Conservation (phyloP, 257 asterid species). For the Echites panduratus region DNA sequence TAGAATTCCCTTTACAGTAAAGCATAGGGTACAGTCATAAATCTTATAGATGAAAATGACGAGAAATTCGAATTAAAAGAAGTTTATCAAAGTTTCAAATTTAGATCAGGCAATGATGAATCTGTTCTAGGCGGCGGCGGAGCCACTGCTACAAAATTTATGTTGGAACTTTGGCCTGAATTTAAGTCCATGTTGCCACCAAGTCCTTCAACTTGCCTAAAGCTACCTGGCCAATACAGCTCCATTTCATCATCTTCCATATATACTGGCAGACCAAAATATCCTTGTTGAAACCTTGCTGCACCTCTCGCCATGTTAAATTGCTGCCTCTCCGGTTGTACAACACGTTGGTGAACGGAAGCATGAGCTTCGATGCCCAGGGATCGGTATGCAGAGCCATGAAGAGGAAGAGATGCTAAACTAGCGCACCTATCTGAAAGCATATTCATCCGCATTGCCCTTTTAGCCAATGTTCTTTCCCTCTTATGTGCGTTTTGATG, state of each 20-base stretch:
- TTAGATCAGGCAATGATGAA: conserved; percentile 66
- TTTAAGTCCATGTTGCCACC: conserved; percentile 22
- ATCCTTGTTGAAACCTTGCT: conserved; percentile 63
- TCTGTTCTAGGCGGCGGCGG: conserved; percentile 44
- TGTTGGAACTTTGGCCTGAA: conserved; percentile 37
- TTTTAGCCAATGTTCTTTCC: conserved; percentile 76
- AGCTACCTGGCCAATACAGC: conserved; percentile 85
- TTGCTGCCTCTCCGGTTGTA: conserved; percentile 34
- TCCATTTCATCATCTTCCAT: conserved; percentile 60
- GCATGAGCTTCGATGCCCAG: conserved; percentile 80
- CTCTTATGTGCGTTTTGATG: conserved; percentile 96
- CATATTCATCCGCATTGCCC: conserved; percentile 89
- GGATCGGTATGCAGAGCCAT: conserved; percentile 63
- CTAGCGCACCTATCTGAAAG: conserved; percentile 74
- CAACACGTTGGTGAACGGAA: conserved; percentile 46
- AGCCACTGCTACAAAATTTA: conserved; percentile 35
- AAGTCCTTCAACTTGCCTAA: conserved; percentile 53
- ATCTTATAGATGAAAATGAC: not conserved
- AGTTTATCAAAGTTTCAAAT: conserved; percentile 45
- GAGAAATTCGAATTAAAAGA: not conserved
- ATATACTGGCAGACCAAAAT: conserved; percentile 48
- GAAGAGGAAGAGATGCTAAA: conserved; percentile 76
- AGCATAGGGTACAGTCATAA: not conserved
- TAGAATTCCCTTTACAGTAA: conserved; percentile 7
- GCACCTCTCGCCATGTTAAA: conserved; percentile 38